These are phyloP conservation scores for Chlamydomonas urium DNA, from an alignment of 139 green algal genomes.

Conservation along the genomic window DNA sequence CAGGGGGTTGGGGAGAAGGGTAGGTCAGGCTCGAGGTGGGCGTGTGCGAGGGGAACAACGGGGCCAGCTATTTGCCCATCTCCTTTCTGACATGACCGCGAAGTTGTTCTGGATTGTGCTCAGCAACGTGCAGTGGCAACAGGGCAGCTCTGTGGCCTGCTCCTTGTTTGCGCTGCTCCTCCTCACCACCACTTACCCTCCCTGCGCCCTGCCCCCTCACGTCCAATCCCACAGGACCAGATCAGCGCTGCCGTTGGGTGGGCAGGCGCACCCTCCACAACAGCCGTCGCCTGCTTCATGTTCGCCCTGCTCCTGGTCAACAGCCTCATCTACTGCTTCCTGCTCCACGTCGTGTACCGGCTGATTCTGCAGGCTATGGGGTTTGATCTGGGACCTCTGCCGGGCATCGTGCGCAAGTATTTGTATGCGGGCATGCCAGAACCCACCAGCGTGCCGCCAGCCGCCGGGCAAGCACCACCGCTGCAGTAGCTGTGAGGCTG, in stretches of 20 bases:
- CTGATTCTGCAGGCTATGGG: constrained; percentile 57
- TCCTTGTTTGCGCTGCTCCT: background rate
- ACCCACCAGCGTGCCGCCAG: too few relatives aligned
- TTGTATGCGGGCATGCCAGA: constrained; percentile 36
- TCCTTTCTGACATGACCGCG: too few relatives aligned
- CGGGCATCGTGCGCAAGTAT: constrained; percentile 39
- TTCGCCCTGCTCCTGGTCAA: constrained; percentile 66
- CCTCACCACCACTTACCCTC: too few relatives aligned
- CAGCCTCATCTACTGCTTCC: constrained; percentile 54
- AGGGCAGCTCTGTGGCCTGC: background rate
- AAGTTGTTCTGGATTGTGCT: too few relatives aligned
- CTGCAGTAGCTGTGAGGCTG: too few relatives aligned
- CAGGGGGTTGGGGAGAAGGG: too few relatives aligned
- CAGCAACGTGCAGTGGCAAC: too few relatives aligned
- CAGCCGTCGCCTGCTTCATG: constrained; percentile 51
- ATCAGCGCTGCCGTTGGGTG: constrained; percentile 46
- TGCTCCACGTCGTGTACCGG: constrained; percentile 72
- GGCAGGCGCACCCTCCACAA: constrained; percentile 45
- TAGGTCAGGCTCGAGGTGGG: too few relatives aligned
- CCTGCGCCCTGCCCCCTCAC: too few relatives aligned
- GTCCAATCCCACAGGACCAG: constrained; percentile 67
- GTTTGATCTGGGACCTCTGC: constrained; percentile 43
- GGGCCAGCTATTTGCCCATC: too few relatives aligned
- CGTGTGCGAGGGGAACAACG: too few relatives aligned
- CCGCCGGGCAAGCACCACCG: too few relatives aligned